phyloP scores from a whole-genome alignment of 2,329 filamentous ascomycete genomes.

The Fusarium pseudoanthophilum region DNA sequence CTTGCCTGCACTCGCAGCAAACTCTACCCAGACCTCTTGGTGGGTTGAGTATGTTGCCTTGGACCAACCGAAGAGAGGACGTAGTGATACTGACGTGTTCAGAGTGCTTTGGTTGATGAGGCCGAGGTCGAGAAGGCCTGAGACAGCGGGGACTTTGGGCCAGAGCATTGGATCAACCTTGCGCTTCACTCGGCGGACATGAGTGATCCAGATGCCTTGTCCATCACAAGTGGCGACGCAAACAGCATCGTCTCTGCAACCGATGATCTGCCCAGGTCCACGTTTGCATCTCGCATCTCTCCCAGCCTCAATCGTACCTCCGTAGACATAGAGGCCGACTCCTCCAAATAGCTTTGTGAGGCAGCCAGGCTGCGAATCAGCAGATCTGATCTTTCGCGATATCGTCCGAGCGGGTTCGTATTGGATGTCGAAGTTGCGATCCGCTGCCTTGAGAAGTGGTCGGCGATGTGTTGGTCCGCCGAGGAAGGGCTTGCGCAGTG shows the following conservation, averaged over 20 bases:
- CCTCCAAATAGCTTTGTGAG: slow-evolving; percentile 12
- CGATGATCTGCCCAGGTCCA: not conserved
- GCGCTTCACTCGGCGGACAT: slow-evolving; percentile 25
- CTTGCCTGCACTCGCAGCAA: not conserved
- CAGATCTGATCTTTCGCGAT: slow-evolving; percentile 28
- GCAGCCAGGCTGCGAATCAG: slow-evolving; percentile 32
- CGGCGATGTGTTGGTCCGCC: slow-evolving; percentile 11
- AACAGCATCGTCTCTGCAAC: not conserved
- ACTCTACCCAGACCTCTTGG: slow-evolving; percentile 23
- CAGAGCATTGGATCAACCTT: slow-evolving; percentile 30
- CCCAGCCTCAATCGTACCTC: slow-evolving; percentile 7
- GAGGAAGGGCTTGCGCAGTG: slow-evolving; percentile 3
- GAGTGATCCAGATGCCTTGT: slow-evolving; percentile 24
- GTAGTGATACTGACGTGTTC: not conserved
- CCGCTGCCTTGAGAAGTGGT: slow-evolving; percentile 18
- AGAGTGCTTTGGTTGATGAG: not conserved
- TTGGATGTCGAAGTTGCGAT: slow-evolving; percentile 10
- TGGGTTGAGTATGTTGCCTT: not conserved
- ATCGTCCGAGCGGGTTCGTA: slow-evolving; percentile 10
- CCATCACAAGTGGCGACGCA: slow-evolving; percentile 26
- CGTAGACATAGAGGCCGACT: slow-evolving; percentile 24
- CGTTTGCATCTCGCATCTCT: not conserved
- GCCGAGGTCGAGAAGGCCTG: slow-evolving; percentile 8
- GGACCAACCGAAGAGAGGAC: not conserved
- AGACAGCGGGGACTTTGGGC: slow-evolving; percentile 24